These are phyloP conservation scores for Helicocarpus griseus DNA, from an alignment of 2,329 filamentous ascomycete species.

Conservation along the genomic window DNA sequence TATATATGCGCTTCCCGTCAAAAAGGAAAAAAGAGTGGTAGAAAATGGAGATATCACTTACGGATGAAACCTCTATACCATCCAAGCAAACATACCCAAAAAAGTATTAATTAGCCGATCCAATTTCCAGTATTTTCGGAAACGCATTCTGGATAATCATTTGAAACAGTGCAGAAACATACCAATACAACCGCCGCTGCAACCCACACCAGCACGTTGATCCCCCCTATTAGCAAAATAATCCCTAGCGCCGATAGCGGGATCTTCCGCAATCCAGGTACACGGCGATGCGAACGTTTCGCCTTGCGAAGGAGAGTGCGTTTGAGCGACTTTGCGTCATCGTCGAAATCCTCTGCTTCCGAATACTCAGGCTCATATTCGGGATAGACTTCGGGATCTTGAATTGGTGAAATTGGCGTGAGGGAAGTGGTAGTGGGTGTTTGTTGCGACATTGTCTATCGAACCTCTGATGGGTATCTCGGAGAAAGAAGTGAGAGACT, in stretches of 20 bases:
- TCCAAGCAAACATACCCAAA: not conserved
- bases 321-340: constrained; percentile 6
- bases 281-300: constrained; percentile 39
- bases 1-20: not conserved
- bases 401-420: too few species aligned
- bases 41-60: constrained; percentile 17
- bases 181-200: constrained; percentile 49
- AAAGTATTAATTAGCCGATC: not conserved
- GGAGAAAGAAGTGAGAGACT: not conserved
- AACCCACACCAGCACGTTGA: constrained; percentile 51
- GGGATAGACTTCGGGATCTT: not conserved
- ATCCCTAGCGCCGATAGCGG: constrained; percentile 50
- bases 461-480: too few species aligned
- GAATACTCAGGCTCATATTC: not conserved
- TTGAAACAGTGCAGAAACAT: constrained; percentile 16
- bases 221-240: constrained; percentile 42
- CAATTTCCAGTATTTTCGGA: too few species aligned
- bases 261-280: constrained; percentile 47
- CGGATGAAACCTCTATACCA: constrained; percentile 27
- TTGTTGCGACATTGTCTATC: not conserved
- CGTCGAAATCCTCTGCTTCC: constrained; percentile 4
- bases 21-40: not conserved
- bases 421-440: not conserved
- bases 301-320: constrained; percentile 28
- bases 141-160: too few species aligned